Percentiles rank a stretch among this genome's conserved stretches.
Conservation (phyloP, 2,329 filamentous ascomycete species). For the Didymella segeticola region DNA sequence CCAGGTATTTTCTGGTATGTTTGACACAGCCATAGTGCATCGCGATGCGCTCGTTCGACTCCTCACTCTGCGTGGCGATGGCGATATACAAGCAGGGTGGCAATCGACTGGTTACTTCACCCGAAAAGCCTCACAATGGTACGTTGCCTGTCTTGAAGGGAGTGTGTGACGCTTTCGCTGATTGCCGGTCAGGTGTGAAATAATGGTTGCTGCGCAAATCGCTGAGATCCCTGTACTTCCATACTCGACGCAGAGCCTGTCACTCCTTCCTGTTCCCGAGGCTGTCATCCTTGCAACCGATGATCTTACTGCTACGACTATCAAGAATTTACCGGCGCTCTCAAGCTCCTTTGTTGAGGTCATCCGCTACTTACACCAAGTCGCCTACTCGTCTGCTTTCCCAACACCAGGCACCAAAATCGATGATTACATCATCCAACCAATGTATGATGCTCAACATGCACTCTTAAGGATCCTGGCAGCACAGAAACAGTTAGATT, state of each 20-base stretch:
- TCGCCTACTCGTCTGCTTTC: slow-evolving; percentile 15
- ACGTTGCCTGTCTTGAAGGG: neutral
- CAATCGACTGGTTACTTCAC: slow-evolving; percentile 19
- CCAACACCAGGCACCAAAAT: slow-evolving; percentile 11
- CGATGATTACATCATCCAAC: slow-evolving; percentile 19
- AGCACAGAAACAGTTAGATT: slow-evolving; percentile 17
- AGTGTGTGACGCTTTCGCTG: neutral
- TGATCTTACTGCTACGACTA: slow-evolving; percentile 15
- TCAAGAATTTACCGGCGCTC: slow-evolving; percentile 21
- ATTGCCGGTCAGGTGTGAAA: slow-evolving; percentile 26
- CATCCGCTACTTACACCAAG: slow-evolving; percentile 22
- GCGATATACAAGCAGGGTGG: slow-evolving; percentile 23
- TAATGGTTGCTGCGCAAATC: slow-evolving; percentile 27
- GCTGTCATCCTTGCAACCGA: slow-evolving; percentile 12
- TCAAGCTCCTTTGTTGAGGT: slow-evolving; percentile 17
- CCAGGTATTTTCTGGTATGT: slow-evolving; percentile 23
- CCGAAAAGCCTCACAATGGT: slow-evolving; percentile 29
- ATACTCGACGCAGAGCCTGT: slow-evolving; percentile 6
- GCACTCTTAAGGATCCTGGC: slow-evolving; percentile 18
- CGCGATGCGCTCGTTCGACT: slow-evolving; percentile 28
- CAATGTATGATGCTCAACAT: slow-evolving; percentile 28
- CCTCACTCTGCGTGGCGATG: slow-evolving; percentile 23
- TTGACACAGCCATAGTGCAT: slow-evolving; percentile 26
- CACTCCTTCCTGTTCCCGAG: slow-evolving; percentile 20
- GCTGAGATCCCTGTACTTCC: slow-evolving; percentile 22